Conservation (phyloP, 2,329 filamentous ascomycete genomes). For the Tolypocladium tropicale region DNA sequence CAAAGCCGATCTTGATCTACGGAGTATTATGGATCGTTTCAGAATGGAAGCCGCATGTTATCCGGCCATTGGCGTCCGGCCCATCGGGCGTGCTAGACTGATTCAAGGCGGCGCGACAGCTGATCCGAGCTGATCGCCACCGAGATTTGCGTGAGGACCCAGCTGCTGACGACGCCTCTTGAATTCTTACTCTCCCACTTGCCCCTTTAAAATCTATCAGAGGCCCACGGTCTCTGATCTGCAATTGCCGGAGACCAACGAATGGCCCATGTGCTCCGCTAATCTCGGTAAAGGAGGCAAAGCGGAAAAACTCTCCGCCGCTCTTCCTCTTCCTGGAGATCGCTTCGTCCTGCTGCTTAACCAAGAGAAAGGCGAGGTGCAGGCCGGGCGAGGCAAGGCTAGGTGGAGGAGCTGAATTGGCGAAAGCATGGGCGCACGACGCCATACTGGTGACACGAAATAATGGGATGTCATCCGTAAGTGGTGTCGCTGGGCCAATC, state of each 20-base stretch:
- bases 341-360: constrained; percentile 1
- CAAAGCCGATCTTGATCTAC: constrained; percentile 13
- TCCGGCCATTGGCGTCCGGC: neutral
- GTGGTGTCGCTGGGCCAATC: neutral
- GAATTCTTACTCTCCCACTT: neutral
- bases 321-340: constrained; percentile 6
- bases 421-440: neutral
- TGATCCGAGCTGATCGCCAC: neutral
- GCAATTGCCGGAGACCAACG: neutral
- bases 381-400: too few species aligned
- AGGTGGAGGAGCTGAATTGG: neutral
- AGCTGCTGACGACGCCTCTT: neutral
- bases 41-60: constrained; percentile 3
- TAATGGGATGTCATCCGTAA: too few species aligned
- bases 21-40: too few species aligned
- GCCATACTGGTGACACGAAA: neutral
- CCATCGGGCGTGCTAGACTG: neutral
- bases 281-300: neutral
- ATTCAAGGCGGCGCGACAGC: neutral
- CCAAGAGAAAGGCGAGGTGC: constrained; percentile 2
- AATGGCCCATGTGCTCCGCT: neutral
- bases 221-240: constrained; percentile 3
- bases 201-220: neutral
- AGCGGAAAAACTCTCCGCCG: neutral
- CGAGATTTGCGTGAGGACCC: neutral